Conservation (phyloP, 495 filamentous ascomycete species). For the Coniosporium apollinis region DNA sequence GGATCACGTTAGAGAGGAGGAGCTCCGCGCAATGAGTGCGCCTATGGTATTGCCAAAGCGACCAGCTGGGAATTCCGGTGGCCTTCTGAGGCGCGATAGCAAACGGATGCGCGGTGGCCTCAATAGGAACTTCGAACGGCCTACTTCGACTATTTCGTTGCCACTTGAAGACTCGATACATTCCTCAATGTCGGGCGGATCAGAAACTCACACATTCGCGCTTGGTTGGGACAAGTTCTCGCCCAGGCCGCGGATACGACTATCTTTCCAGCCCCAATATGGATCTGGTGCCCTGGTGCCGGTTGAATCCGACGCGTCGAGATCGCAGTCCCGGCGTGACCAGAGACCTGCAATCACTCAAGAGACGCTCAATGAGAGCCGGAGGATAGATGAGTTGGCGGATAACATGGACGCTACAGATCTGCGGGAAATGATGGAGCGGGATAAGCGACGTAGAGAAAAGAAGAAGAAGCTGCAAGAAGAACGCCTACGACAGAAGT, state of each 20-base stretch:
- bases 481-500: slow-evolving; percentile 48
- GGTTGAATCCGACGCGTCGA: too few relatives aligned
- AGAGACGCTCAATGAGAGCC: slow-evolving; percentile 47
- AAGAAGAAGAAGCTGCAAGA: slow-evolving; percentile 54
- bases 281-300: background rate
- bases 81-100: slow-evolving; percentile 45
- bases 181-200: slow-evolving; percentile 53
- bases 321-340: too few relatives aligned
- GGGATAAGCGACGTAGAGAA: slow-evolving; percentile 62
- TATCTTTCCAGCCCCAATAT: slow-evolving; percentile 36
- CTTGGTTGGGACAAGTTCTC: slow-evolving; percentile 58
- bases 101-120: slow-evolving; percentile 40
- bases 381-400: slow-evolving; percentile 62
- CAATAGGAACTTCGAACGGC: slow-evolving; percentile 42
- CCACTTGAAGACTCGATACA: slow-evolving; percentile 53
- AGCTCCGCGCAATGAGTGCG: slow-evolving; percentile 69
- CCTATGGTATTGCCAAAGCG: slow-evolving; percentile 48
- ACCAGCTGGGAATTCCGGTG: slow-evolving; percentile 34
- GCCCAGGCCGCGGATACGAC: slow-evolving; percentile 63
- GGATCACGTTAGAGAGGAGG: slow-evolving; percentile 61
- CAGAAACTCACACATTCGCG: slow-evolving; percentile 55
- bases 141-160: slow-evolving; percentile 56
- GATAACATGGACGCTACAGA: slow-evolving; percentile 66
- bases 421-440: slow-evolving; percentile 67
- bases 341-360: slow-evolving; percentile 39